Base-by-base conservation (phyloP, 768 basidiomycete species). In the Pluteus cervinus region DNA sequence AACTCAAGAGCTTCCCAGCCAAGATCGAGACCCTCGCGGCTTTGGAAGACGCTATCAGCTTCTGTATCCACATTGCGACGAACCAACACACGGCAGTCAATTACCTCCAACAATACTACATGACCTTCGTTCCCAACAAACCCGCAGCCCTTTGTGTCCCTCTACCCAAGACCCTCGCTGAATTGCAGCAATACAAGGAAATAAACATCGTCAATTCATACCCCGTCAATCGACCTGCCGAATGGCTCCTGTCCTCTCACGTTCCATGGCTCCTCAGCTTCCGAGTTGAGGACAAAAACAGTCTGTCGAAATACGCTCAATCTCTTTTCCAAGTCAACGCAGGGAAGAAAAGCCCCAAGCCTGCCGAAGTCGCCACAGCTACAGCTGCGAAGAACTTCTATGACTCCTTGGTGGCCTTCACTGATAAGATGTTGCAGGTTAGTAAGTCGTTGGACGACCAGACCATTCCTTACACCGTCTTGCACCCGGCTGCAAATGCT, bases 1-100 rank as follows among this genome's bases (percentile, higher is more conserved):
- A 46, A 44, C 39, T 58, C 28, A 15, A 33, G 4, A 49, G 44
- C 26, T 58, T 60, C 47, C 58, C 58, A 7, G 35, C 30, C 4
- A n/a, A n/a, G n/a, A 45, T 55, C 40, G 42, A 40, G 23, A 60
- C 56, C 0, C 34, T 58, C 18, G 49, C 52, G 24, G 49, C 50
- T 11, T 36, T 58, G 23, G 53, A 58, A 38, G 52, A 60, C 43
- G 34, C 50, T 15, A 49, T 53, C 31, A 57, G 55, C 0, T 58
- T 60, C 56, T 54, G 54, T 45, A 58, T 60, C 28, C 56, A 60
- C 40, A 54, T 57, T 37, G 56, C 58, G 10, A 43, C 54, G 9
- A 51, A 56, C 4, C 58, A 60, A 42, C 58, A 60, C 36, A 60
- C 57, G 18, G 58, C 58, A 2, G 54, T 60, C 42, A 60, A 60